Evolutionary conservation across 345 rosid species (phyloP).

Genomic region (Draba incana): DNA sequence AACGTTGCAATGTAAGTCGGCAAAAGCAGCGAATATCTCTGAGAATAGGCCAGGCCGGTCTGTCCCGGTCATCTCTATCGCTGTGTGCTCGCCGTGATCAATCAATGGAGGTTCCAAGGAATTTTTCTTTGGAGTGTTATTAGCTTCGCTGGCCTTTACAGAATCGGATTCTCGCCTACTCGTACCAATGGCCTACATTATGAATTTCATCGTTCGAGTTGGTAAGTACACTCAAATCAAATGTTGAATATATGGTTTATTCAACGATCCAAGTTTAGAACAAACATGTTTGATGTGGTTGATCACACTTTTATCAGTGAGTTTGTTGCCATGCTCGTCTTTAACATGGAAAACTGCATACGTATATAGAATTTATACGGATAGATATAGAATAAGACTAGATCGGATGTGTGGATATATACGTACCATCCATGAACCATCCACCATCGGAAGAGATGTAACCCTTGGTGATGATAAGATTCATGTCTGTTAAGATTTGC

Average conservation of each 20-base stretch:
- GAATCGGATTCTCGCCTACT: conserved; percentile 49
- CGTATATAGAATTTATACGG: background rate
- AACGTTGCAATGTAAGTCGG: conserved; percentile 63
- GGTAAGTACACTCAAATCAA: background rate
- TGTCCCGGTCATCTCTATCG: conserved; percentile 65
- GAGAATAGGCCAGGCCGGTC: conserved; percentile 83
- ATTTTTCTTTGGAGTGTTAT: conserved; percentile 14
- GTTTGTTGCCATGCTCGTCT: conserved; percentile 72
- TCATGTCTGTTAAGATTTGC: conserved; percentile 72
- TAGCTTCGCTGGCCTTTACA: conserved; percentile 32
- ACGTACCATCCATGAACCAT: conserved; percentile 84
- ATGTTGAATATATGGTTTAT: background rate
- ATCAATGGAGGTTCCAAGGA: conserved; percentile 28
- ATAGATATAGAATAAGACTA: background rate
- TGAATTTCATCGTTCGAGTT: background rate
- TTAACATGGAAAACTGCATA: conserved; percentile 76
- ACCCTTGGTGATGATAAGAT: conserved; percentile 60
- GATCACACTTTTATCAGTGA: conserved; percentile 57
- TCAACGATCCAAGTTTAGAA: conserved; percentile 14
- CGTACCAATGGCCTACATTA: conserved; percentile 61
- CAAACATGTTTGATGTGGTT: conserved; percentile 63
- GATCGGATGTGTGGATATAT: background rate
- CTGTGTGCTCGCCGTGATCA: conserved; percentile 51
- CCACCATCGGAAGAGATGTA: conserved; percentile 81
- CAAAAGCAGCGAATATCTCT: conserved; percentile 69